A percentile compares a stretch with the other conserved stretches of the same genome.
Evolutionary conservation across 495 filamentous ascomycete genomes (phyloP).

Genomic region (Schizothecium vesticola): DNA sequence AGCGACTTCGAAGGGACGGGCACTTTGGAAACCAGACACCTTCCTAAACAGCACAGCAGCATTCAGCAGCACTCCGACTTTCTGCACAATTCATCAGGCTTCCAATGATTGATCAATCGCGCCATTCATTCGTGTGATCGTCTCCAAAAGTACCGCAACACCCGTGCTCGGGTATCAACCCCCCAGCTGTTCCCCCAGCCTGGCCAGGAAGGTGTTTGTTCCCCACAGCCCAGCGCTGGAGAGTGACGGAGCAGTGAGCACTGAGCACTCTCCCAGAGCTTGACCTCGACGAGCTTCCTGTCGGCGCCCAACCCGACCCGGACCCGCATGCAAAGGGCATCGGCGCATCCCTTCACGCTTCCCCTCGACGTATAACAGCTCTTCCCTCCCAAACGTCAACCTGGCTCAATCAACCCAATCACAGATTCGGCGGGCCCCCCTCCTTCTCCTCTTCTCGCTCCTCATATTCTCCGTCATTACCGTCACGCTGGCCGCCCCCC

Average conservation of each 20-base stretch:
- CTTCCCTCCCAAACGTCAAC: constrained; percentile 15
- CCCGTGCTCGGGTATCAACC: neutral
- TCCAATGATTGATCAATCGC: neutral
- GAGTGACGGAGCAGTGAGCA: neutral
- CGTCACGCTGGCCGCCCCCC: constrained; percentile 74
- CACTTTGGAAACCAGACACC: neutral
- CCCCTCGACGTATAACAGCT: constrained; percentile 2
- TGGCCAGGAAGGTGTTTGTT: neutral
- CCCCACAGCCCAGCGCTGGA: neutral
- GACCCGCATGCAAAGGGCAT: neutral
- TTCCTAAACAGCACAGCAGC: neutral
- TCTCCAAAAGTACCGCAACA: neutral
- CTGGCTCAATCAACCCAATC: constrained; percentile 41
- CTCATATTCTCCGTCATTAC: constrained; percentile 55
- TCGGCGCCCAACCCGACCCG: neutral
- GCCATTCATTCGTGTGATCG: neutral
- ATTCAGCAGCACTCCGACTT: neutral
- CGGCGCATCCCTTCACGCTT: neutral
- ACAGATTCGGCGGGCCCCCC: constrained; percentile 31
- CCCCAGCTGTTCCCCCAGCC: neutral
- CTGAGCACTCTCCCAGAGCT: neutral
- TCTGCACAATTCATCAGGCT: neutral
- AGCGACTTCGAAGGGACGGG: neutral
- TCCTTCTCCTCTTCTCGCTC: constrained; percentile 50
- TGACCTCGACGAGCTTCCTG: neutral